phyloP scores from a whole-genome alignment of 768 basidiomycete genomes.

The Russula virescens region DNA sequence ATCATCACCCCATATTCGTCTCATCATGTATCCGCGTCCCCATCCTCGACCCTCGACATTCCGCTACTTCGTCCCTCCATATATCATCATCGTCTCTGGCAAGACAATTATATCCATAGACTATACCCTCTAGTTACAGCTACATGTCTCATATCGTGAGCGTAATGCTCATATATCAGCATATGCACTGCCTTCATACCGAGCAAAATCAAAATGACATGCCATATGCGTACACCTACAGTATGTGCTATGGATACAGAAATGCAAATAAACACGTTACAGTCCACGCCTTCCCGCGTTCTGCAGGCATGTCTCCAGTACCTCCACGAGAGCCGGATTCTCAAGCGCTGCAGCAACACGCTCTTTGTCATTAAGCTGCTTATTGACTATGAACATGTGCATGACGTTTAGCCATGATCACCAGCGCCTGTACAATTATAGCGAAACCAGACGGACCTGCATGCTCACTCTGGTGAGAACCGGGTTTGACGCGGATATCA shows the following conservation, averaged over 20 bases:
- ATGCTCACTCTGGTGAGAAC: conserved; percentile 92
- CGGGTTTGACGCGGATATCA: conserved; percentile 87
- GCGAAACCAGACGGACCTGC: conserved; percentile 49
- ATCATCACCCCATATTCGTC: conserved; percentile 6
- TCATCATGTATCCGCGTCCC: not conserved
- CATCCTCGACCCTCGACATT: not conserved
- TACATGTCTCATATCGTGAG: not conserved
- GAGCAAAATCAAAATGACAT: not conserved
- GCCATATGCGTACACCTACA: not conserved
- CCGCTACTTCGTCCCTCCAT: not conserved
- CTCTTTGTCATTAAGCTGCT: conserved; percentile 98
- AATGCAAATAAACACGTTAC: not conserved
- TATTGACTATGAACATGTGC: conserved; percentile 62
- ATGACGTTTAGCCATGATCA: not conserved
- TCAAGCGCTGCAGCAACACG: conserved; percentile 95
- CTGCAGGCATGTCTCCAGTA: conserved; percentile 73
- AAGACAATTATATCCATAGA: conserved; percentile 10
- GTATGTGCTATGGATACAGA: not conserved
- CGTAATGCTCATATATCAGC: not conserved
- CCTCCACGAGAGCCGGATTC: conserved; percentile 78
- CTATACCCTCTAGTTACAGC: conserved; percentile 11
- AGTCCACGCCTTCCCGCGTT: conserved; percentile 15
- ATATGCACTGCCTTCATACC: not conserved
- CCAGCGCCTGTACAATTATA: not conserved
- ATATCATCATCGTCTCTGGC: conserved; percentile 11